Base-by-base conservation (phyloP, 345 rosid genomes). In the Lepidium aucheri region DNA sequence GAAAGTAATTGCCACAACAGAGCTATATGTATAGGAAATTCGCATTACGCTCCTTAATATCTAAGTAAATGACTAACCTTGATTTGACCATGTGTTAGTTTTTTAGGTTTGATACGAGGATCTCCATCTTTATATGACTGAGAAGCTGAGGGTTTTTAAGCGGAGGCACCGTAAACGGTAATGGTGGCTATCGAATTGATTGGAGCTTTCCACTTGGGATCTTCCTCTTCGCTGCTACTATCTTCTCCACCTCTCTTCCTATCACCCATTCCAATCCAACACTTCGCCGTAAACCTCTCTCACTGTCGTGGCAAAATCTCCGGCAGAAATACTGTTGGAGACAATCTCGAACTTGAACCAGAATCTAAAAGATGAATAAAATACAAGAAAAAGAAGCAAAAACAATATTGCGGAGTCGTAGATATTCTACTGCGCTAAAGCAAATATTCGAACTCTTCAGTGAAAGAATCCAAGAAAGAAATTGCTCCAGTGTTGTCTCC, bases 191-290 rank as follows among this genome's bases (percentile, higher is more conserved):
- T 68, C 3, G 96, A 93, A 33, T 78, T 76, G 46, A 93, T 84
- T 43, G 94, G 91, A 12, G 91, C 89, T 75, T 74, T 88, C 96
- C 91, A 86, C 68, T 81, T 79, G 26, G 82, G 86, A 30, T 85
- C 85, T 38, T 88, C 96, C 16, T 83, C 94, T 46, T 84, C 79
- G 72, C 86, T 80, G 80, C 88, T 84, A 63, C 77, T 75, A 67
- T 79, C 69, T 44, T 60, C 38, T 60, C 65, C 66, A 13, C 35
- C 18, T 60, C 10, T 60, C 47, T 57, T 40, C 16, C 53, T 69
- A 57, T 70, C 73, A 65, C 74, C 76, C 82, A 77, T 80, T 57
- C 28, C 34, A 15, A 50, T 57, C 28, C 34, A 15, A 50, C 3
- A 35, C 46, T 10, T 30, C 57, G 4, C 50, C 13, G 69, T 4